phyloP scores from a whole-genome alignment of 441 rosid species.

The Gossypium gossypioides region DNA sequence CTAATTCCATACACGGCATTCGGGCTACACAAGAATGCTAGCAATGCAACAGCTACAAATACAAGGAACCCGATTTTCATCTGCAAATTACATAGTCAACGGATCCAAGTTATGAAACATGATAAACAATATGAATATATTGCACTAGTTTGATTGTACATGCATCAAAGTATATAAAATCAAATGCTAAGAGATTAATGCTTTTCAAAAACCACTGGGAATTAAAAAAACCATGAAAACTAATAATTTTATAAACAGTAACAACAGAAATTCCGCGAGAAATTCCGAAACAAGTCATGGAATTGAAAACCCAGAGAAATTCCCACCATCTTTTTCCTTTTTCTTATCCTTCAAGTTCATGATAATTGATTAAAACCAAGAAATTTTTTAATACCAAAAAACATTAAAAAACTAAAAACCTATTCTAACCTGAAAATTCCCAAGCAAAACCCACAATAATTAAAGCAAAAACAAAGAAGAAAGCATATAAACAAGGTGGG shows the following conservation, averaged over 20 bases:
- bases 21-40: slow-evolving; percentile 28
- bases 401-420: neutral
- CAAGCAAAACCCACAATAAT: neutral
- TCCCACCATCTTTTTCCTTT: neutral
- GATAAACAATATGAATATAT: neutral
- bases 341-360: neutral
- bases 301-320: neutral
- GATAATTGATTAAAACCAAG: neutral
- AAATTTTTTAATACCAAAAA: neutral
- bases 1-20: slow-evolving; percentile 40
- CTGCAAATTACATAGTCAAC: slow-evolving; percentile 14
- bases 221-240: neutral
- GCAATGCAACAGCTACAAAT: slow-evolving; percentile 17
- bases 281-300: neutral
- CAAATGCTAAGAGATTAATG: neutral
- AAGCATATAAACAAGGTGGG: neutral
- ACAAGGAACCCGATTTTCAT: slow-evolving; percentile 31
- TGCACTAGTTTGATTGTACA: neutral
- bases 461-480: neutral
- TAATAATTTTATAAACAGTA: neutral
- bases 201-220: neutral
- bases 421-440: neutral
- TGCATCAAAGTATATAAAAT: neutral
- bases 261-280: neutral
- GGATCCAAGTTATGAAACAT: neutral